Evolutionary conservation across 1,284 basidiomycete species (phyloP).

Genomic region (Puccinia horiana): DNA sequence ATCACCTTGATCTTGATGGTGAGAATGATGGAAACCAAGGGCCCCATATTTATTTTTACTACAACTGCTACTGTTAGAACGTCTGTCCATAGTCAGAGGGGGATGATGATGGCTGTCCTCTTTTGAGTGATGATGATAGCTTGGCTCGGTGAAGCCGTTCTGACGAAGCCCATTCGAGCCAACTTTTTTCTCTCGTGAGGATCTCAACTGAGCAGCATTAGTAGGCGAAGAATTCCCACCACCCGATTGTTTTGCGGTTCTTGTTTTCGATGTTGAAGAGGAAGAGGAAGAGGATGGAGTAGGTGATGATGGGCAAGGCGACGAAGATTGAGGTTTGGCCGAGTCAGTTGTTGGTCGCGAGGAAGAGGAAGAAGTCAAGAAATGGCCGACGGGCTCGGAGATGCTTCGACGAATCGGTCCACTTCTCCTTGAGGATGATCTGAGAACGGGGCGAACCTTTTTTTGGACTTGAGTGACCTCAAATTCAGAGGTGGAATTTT

Average conservation of each 20-base stretch:
- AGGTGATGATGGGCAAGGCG: neutral
- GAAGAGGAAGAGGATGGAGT: neutral
- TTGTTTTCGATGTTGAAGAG: neutral
- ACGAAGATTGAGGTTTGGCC: neutral
- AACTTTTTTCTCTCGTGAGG: neutral
- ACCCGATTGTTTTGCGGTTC: neutral
- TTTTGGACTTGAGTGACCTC: neutral
- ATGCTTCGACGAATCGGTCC: slow-evolving; percentile 18
- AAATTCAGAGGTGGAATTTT: neutral
- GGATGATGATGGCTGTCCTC: neutral
- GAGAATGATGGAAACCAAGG: neutral
- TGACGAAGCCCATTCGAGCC: neutral
- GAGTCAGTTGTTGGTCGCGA: neutral
- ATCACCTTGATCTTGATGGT: neutral
- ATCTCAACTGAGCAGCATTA: neutral
- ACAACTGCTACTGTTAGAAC: neutral
- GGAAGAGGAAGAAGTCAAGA: neutral
- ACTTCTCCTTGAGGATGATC: neutral
- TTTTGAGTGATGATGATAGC: neutral
- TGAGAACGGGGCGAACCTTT: neutral
- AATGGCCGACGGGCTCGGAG: slow-evolving; percentile 14
- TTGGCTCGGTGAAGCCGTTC: neutral
- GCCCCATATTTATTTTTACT: neutral
- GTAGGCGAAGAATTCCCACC: neutral
- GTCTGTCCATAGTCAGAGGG: neutral